Evolutionary conservation across 805 yeast species (phyloP).

Genomic region (Cyberlindnera bimundalis): DNA sequence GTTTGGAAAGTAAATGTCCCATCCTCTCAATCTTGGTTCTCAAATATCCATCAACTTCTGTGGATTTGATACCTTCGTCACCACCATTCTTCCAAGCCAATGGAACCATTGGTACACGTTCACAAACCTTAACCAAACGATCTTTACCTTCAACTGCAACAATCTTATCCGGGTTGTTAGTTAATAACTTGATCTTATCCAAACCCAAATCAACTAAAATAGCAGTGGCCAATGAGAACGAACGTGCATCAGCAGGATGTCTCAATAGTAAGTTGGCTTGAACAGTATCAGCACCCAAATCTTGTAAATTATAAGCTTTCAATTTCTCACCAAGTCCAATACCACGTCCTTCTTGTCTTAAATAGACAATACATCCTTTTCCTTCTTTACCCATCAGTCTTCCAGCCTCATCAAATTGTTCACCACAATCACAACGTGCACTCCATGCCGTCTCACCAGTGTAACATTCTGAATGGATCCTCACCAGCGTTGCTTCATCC

Average conservation of each 20-base stretch:
- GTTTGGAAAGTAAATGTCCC: constrained; percentile 83
- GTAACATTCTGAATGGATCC: constrained; percentile 96
- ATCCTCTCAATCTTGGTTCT: constrained; percentile 93
- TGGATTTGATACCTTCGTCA: constrained; percentile 65
- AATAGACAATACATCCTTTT: constrained; percentile 90
- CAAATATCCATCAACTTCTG: constrained; percentile 89
- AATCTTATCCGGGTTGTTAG: constrained; percentile 96
- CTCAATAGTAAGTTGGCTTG: constrained; percentile 89
- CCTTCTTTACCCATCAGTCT: constrained; percentile 83
- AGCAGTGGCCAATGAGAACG: constrained; percentile 91
- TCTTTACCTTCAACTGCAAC: constrained; percentile 90
- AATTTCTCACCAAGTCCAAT: constrained; percentile 97
- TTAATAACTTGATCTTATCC: constrained; percentile 66
- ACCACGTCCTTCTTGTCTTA: constrained; percentile 98
- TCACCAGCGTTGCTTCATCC: constrained; percentile 57
- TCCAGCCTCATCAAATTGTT: constrained; percentile 98
- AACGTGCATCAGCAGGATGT: constrained; percentile 98
- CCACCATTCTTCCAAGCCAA: constrained; percentile 68
- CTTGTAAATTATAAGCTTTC: constrained; percentile 95
- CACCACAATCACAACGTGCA: constrained; percentile 99
- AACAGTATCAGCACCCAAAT: constrained; percentile 97
- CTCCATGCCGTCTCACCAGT: constrained; percentile 99
- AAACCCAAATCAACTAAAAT: constrained; percentile 82
- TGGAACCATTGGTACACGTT: constrained; percentile 96
- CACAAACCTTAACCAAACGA: constrained; percentile 67